phyloP scores from a whole-genome alignment of 371 early-diverging fungal genomes.

The Conidiobolus coronatus region DNA sequence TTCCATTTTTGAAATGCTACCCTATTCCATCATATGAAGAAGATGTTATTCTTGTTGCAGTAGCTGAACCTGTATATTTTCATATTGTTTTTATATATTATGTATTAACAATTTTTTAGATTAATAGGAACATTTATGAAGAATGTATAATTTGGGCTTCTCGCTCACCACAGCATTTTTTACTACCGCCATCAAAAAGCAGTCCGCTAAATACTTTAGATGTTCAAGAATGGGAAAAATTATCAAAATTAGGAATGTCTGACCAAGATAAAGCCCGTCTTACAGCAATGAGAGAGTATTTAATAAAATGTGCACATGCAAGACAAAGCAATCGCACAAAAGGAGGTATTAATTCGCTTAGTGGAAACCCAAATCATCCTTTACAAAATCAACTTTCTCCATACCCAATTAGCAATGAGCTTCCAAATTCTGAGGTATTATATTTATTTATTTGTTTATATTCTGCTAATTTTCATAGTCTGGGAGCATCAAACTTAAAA shows the following conservation, averaged over 20 bases:
- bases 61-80: conserved; percentile 19
- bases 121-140: neutral
- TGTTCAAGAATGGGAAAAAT: conserved; percentile 11
- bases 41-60: conserved; percentile 26
- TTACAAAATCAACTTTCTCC: neutral
- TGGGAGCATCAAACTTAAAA: conserved; percentile 25
- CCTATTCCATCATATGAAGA: neutral
- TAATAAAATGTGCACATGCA: conserved; percentile 39
- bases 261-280: conserved; percentile 52
- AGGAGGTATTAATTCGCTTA: conserved; percentile 8
- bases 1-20: conserved; percentile 28
- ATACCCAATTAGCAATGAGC: neutral
- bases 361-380: conserved; percentile 4
- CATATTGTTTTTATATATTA: neutral
- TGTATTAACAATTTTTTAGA: neutral
- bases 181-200: too few relatives aligned
- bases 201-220: conserved; percentile 10
- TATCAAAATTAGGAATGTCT: conserved; percentile 50
- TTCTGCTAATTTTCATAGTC: conserved; percentile 7
- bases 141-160: conserved; percentile 1
- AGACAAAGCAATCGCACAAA: conserved; percentile 17
- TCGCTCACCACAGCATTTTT: too few relatives aligned
- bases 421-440: too few relatives aligned
- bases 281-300: conserved; percentile 43
- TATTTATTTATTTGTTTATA: neutral